phyloP scores from a whole-genome alignment of 192 early-diverging fungal species.

The Coemansia sp. region DNA sequence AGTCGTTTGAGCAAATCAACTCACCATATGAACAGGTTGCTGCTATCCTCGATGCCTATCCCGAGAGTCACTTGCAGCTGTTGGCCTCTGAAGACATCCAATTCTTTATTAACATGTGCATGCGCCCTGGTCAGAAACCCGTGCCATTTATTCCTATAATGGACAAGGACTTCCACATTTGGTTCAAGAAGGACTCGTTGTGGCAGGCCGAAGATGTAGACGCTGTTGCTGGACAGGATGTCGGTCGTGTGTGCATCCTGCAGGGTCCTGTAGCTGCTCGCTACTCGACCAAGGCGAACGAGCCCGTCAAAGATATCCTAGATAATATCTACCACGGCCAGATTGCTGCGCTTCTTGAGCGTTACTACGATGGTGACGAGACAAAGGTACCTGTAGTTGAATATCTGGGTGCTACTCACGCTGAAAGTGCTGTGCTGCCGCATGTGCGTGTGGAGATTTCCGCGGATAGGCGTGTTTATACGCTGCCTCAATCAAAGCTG shows the following conservation, averaged over 20 bases:
- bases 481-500: conserved; percentile 10
- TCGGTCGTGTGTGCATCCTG: conserved; percentile 82
- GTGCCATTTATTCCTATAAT: conserved; percentile 90
- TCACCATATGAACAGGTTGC: conserved; percentile 36
- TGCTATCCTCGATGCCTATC: conserved; percentile 18
- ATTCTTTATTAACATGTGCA: conserved; percentile 47
- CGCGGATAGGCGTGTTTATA: conserved; percentile 21
- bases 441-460: conserved; percentile 17
- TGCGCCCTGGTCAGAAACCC: conserved; percentile 74
- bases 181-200: conserved; percentile 98
- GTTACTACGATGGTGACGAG: conserved; percentile 71
- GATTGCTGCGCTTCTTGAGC: conserved; percentile 69
- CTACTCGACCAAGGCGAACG: conserved; percentile 74
- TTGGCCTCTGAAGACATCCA: conserved; percentile 40
- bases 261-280: conserved; percentile 87
- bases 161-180: conserved; percentile 93
- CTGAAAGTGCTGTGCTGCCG: conserved; percentile 12
- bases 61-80: conserved; percentile 42
- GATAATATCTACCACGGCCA: conserved; percentile 83
- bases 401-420: conserved; percentile 59
- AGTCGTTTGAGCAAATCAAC: conserved; percentile 32
- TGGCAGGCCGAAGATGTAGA: conserved; percentile 94
- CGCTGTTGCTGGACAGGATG: conserved; percentile 86
- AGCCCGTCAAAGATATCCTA: conserved; percentile 89
- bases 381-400: conserved; percentile 70